Evolutionary conservation across 1,284 basidiomycete genomes (phyloP).

Genomic region (Sanghuangporus baumii): DNA sequence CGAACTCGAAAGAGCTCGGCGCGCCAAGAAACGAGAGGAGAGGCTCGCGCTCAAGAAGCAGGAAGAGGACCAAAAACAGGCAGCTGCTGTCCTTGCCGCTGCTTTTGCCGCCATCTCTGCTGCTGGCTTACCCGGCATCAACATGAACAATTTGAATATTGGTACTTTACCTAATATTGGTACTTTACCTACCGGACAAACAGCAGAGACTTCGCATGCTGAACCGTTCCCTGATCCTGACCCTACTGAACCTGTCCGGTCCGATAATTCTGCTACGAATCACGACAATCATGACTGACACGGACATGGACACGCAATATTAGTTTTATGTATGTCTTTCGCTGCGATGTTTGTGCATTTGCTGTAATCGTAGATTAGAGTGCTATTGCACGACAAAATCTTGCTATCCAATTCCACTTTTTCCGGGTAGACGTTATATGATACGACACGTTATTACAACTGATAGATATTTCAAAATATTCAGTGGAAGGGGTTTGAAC

Average conservation of each 20-base stretch:
- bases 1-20: conserved; percentile 44
- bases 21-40: conserved; percentile 36
- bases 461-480: neutral
- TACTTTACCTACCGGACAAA: neutral
- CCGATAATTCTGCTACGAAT: neutral
- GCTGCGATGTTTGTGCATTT: neutral
- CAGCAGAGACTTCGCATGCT: neutral
- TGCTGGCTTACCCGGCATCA: neutral
- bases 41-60: neutral
- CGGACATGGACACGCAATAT: neutral
- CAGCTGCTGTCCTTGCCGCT: neutral
- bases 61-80: neutral
- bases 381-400: neutral
- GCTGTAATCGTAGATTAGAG: neutral
- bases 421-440: neutral
- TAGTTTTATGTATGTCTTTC: neutral
- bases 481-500: neutral
- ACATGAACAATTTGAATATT: neutral
- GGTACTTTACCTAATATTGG: neutral
- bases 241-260: neutral
- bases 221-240: neutral
- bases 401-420: neutral
- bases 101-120: neutral
- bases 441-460: neutral
- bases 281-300: neutral